A percentile compares a stretch with the other conserved stretches of the same genome.
Evolutionary conservation across 176 grass and related monocot species (phyloP).

Genomic region (maize (Zea mays)): Zm-B73-REFERENCE-NAM-5.0 NC_050101.1:93306501-93307000

Average conservation of each 20-base stretch:
- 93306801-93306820: too few relatives aligned
- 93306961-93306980: too few relatives aligned
- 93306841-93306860: too few relatives aligned
- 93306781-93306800: background rate
- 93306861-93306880: too few relatives aligned
- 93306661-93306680: constrained; percentile 38
- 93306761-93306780: background rate
- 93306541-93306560: constrained; percentile 10
- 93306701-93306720: constrained; percentile 15
- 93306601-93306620: constrained; percentile 26
- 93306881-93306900: too few relatives aligned
- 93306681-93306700: background rate
- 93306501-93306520: constrained; percentile 12
- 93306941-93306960: too few relatives aligned
- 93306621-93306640: constrained; percentile 42
- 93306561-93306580: constrained; percentile 46
- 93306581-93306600: constrained; percentile 35
- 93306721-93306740: background rate
- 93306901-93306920: too few relatives aligned
- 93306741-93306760: background rate
- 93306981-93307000: too few relatives aligned
- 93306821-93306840: too few relatives aligned
- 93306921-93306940: too few relatives aligned
- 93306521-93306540: constrained; percentile 11
- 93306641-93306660: constrained; percentile 25